These are phyloP conservation scores for Emmonsiellopsis sp. DNA, from an alignment of 2,329 filamentous ascomycete genomes.

Conservation along the genomic window DNA sequence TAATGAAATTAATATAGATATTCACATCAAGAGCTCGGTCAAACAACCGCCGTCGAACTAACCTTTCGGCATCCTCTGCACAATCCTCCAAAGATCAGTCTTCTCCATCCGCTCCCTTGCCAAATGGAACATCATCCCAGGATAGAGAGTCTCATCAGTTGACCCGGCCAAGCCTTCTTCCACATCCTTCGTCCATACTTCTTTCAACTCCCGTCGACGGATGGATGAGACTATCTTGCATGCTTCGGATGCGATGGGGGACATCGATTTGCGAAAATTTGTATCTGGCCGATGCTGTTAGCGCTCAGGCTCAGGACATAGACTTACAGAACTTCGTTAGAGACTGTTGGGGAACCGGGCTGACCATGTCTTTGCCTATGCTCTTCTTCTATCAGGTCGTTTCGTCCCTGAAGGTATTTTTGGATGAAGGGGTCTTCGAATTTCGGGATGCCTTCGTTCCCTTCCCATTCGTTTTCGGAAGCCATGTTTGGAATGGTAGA, in stretches of 20 bases:
- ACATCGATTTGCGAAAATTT: conserved; percentile 46
- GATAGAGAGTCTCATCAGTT: conserved; percentile 56
- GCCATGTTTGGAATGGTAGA: background rate
- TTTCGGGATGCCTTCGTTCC: background rate
- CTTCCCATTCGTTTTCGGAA: background rate
- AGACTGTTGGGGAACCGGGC: background rate
- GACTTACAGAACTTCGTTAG: background rate
- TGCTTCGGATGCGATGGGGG: conserved; percentile 68
- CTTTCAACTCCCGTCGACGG: conserved; percentile 64
- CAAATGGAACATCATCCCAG: conserved; percentile 87
- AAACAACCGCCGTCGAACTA: background rate
- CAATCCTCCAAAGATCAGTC: conserved; percentile 77
- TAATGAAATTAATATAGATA: background rate
- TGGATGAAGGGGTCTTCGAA: background rate
- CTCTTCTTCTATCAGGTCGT: conserved; percentile 8
- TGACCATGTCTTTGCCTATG: conserved; percentile 9
- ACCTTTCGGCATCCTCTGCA: conserved; percentile 78
- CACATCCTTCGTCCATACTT: conserved; percentile 65
- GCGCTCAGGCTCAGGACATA: background rate
- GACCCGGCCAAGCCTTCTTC: conserved; percentile 51
- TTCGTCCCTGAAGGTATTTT: conserved; percentile 4
- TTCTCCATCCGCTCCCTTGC: conserved; percentile 76
- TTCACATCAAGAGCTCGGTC: background rate
- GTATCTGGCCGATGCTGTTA: conserved; percentile 14
- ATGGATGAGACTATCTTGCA: conserved; percentile 73